Conservation (phyloP, 1,284 basidiomycete species). For the Fomitopsis schrenkii region DNA sequence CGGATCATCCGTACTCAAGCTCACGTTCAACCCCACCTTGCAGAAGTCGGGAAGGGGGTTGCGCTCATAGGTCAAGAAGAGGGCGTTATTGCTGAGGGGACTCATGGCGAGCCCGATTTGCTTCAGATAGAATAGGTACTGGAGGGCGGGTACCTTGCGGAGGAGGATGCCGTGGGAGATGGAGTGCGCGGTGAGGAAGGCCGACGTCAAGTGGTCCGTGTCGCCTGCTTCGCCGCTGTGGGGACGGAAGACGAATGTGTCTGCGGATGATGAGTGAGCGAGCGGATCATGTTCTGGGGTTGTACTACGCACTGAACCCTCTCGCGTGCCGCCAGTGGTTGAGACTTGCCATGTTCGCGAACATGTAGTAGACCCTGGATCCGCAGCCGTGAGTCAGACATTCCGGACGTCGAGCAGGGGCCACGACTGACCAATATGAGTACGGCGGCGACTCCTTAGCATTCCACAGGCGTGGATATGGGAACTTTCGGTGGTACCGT, state of each 20-base stretch:
- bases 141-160: constrained; percentile 92
- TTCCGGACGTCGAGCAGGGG: neutral
- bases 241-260: constrained; percentile 95
- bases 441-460: constrained; percentile 89
- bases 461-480: constrained; percentile 90
- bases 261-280: constrained; percentile 34
- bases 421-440: constrained; percentile 73
- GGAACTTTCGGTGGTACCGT: constrained; percentile 93
- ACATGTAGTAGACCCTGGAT: constrained; percentile 94
- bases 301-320: constrained; percentile 80
- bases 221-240: constrained; percentile 99
- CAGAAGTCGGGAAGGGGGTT: constrained; percentile 98
- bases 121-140: constrained; percentile 94
- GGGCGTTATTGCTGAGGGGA: constrained; percentile 95
- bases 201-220: constrained; percentile 94
- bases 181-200: constrained; percentile 95
- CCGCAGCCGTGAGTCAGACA: neutral
- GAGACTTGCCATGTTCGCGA: constrained; percentile 91
- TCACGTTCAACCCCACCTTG: constrained; percentile 94
- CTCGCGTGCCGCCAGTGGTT: constrained; percentile 88
- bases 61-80: constrained; percentile 96
- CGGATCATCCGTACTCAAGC: constrained; percentile 94
- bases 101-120: constrained; percentile 99
- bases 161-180: constrained; percentile 98
- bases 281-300: neutral